These are phyloP conservation scores for Vitis labrusca DNA, from an alignment of 164 flowering plant species.

Conservation along the genomic window DNA sequence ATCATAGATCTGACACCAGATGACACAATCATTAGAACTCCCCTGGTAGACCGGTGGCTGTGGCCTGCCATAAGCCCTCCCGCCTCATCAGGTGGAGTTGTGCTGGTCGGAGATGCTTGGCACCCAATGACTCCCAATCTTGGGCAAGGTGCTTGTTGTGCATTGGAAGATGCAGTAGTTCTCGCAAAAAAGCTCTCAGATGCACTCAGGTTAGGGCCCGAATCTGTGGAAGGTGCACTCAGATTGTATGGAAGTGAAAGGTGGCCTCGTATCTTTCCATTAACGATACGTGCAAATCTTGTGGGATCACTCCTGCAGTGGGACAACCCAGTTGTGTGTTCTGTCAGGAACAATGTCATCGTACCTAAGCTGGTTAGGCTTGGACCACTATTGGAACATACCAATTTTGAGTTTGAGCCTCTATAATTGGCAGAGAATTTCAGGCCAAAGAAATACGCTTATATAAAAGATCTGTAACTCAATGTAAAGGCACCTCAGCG, in stretches of 20 bases:
- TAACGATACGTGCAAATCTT: conserved; percentile 69
- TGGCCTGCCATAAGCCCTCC: conserved; percentile 77
- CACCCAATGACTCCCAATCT: conserved; percentile 99
- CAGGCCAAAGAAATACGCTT: conserved; percentile 2
- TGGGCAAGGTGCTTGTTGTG: conserved; percentile 97
- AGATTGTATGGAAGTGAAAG: conserved; percentile 62
- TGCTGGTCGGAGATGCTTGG: conserved; percentile 95
- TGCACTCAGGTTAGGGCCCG: conserved; percentile 36
- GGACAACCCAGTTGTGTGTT: conserved; percentile 72
- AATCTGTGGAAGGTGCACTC: conserved; percentile 51
- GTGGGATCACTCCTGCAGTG: conserved; percentile 78
- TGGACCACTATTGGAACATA: conserved; percentile 83
- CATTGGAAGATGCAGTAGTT: conserved; percentile 81
- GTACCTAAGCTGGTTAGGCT: conserved; percentile 78
- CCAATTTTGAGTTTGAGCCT: conserved; percentile 71
- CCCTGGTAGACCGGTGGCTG: conserved; percentile 81
- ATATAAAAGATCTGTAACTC: no score
- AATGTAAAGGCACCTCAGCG: no score
- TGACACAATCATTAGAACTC: conserved; percentile 66
- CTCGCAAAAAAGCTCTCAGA: conserved; percentile 61
- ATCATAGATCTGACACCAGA: conserved; percentile 62
- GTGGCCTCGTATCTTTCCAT: conserved; percentile 77
- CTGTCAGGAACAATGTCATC: conserved; percentile 59
- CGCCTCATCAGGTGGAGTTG: conserved; percentile 60
- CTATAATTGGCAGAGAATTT: conserved; percentile 20